Conservation (phyloP, 257 asterid genomes). For the Cynanchum wilfordii region DNA sequence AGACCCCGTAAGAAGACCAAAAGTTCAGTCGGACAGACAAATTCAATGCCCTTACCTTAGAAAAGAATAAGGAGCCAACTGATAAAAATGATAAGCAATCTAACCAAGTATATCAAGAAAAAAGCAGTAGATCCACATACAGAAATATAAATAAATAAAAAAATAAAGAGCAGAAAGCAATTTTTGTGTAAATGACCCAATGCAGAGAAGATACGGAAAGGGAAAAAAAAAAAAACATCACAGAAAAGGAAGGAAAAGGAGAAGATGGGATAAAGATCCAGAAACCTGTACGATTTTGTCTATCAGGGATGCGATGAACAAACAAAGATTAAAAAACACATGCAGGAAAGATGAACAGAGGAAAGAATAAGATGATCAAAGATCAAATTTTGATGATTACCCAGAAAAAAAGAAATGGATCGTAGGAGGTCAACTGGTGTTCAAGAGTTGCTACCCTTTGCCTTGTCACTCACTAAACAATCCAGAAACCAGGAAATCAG, state of each 20-base stretch:
- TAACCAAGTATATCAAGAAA: background rate
- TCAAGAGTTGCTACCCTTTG: background rate
- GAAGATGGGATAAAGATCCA: background rate
- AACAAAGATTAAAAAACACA: background rate
- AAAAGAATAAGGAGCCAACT: too few species aligned
- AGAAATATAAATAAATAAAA: background rate
- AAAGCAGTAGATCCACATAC: background rate
- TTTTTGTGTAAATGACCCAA: background rate
- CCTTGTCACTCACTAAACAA: background rate
- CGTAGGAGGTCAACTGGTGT: background rate
- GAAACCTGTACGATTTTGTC: background rate
- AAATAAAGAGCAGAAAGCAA: background rate
- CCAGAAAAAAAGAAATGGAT: background rate
- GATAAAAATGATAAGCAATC: background rate
- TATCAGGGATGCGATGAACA: background rate
- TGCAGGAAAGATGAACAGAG: background rate
- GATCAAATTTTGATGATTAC: background rate
- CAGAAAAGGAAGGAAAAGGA: background rate
- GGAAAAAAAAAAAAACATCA: background rate
- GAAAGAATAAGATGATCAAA: background rate
- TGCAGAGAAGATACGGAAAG: background rate
- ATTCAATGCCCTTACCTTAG: background rate
- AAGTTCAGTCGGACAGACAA: background rate
- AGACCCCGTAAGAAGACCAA: too few species aligned
- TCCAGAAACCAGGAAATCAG: background rate